phyloP scores from a whole-genome alignment of 306 rosid species.

The Cercis canadensis region DNA sequence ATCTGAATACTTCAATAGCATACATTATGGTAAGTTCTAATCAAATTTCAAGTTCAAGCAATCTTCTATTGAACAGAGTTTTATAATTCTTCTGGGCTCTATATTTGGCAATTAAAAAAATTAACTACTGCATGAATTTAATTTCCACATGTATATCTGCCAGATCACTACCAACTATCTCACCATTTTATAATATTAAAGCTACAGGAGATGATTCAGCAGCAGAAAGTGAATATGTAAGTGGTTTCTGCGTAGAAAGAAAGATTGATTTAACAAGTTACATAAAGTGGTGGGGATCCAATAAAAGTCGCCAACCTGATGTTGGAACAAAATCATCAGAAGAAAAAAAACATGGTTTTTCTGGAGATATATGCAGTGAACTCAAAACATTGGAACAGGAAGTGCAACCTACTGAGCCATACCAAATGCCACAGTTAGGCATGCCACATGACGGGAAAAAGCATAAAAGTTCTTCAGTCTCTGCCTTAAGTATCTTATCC shows the following conservation, averaged over 20 bases:
- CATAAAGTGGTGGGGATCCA: conserved; percentile 96
- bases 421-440: conserved; percentile 89
- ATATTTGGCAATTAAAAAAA: conserved; percentile 18
- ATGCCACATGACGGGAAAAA: conserved; percentile 55
- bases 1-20: conserved; percentile 78
- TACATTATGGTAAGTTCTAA: conserved; percentile 71
- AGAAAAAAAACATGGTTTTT: conserved; percentile 63
- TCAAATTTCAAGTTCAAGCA: conserved; percentile 29
- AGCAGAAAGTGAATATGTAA: conserved; percentile 66
- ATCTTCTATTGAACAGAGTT: conserved; percentile 30
- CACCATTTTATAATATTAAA: conserved; percentile 36
- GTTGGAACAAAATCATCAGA: conserved; percentile 65
- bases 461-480: conserved; percentile 58
- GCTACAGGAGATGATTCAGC: conserved; percentile 84
- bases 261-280: conserved; percentile 85
- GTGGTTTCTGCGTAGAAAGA: conserved; percentile 74
- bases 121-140: background rate
- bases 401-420: conserved; percentile 78
- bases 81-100: conserved; percentile 8
- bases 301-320: conserved; percentile 69
- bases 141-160: conserved; percentile 19
- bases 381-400: conserved; percentile 79
- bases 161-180: conserved; percentile 25
- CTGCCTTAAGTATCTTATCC: conserved; percentile 90
- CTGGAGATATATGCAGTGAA: conserved; percentile 75